These are phyloP conservation scores for Perilla frutescens DNA, from an alignment of 257 asterid genomes.

Conservation along the genomic window DNA sequence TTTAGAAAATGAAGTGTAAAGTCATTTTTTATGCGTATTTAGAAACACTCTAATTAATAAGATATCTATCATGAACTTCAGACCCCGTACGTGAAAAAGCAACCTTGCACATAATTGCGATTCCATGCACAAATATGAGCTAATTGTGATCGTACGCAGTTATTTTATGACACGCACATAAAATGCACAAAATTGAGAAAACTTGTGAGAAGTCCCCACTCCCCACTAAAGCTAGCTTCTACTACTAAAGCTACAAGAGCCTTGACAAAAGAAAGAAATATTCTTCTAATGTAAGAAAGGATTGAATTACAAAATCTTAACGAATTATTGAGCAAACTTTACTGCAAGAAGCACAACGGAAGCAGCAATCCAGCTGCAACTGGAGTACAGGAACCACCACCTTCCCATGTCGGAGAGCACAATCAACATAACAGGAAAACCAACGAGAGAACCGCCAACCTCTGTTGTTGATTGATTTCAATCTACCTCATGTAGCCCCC, in stretches of 20 bases:
- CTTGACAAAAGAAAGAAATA: neutral
- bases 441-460: too few relatives aligned
- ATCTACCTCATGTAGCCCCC: neutral
- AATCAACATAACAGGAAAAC: conserved; percentile 16
- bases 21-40: too few relatives aligned
- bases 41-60: neutral
- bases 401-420: conserved; percentile 26
- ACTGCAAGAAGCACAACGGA: neutral
- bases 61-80: neutral
- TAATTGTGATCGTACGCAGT: neutral
- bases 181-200: too few relatives aligned
- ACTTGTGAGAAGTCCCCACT: too few relatives aligned
- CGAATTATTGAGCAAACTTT: conserved; percentile 20
- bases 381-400: neutral
- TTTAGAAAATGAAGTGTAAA: too few relatives aligned
- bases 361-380: neutral
- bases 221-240: too few relatives aligned
- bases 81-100: neutral
- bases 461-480: too few relatives aligned
- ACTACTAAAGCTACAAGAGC: too few relatives aligned
- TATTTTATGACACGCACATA: neutral
- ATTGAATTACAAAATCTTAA: neutral
- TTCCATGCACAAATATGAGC: neutral
- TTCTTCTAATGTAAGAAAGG: neutral
- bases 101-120: neutral